A percentile compares a stretch with the other conserved stretches of the same genome.
Evolutionary conservation across 164 flowering plant genomes (phyloP).

Genomic region (Santalum album): DNA sequence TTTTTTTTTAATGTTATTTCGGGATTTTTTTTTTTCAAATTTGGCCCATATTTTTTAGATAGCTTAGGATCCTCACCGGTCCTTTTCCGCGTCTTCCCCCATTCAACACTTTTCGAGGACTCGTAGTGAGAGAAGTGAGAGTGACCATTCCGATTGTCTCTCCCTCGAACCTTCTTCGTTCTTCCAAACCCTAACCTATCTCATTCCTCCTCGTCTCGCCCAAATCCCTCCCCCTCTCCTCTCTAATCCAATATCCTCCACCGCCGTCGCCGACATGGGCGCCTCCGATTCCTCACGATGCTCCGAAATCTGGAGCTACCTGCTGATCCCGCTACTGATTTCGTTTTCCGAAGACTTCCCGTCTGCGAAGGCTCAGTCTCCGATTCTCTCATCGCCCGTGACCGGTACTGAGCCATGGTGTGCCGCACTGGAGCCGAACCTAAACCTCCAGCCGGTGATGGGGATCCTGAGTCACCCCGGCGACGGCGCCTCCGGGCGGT

Average conservation of each 20-base stretch:
- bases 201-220: neutral
- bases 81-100: too few relatives aligned
- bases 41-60: too few relatives aligned
- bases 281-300: conserved; percentile 10
- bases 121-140: too few relatives aligned
- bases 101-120: too few relatives aligned
- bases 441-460: conserved; percentile 74
- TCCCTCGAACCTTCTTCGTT: neutral
- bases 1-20: too few relatives aligned
- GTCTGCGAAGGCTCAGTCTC: conserved; percentile 27
- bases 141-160: neutral
- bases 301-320: conserved; percentile 29
- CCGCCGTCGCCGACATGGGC: conserved; percentile 5
- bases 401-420: conserved; percentile 6
- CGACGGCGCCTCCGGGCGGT: conserved; percentile 89
- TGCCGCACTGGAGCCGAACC: conserved; percentile 49
- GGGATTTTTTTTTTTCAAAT: too few relatives aligned
- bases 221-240: conserved; percentile 12
- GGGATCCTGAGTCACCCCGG: conserved; percentile 95
- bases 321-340: conserved; percentile 46
- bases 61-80: too few relatives aligned
- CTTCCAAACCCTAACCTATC: neutral
- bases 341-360: conserved; percentile 28
- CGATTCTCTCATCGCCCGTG: conserved; percentile 33
- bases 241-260: conserved; percentile 11